Evolutionary conservation across 345 rosid genomes (phyloP).

Genomic region (Murraya paniculata): DNA sequence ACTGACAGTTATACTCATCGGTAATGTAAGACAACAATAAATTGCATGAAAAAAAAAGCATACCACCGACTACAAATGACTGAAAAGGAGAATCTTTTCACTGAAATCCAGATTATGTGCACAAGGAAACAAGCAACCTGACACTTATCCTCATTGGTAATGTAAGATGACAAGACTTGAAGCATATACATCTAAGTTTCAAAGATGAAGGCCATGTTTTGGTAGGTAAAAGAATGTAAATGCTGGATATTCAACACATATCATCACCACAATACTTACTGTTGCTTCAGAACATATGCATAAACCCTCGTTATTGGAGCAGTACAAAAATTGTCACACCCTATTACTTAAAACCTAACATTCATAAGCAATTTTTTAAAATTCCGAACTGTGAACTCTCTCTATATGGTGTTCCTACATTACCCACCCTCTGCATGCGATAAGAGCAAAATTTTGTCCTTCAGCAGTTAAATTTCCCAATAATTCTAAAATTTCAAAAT

Average conservation of each 20-base stretch:
- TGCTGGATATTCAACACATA: background rate
- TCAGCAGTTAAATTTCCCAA: background rate
- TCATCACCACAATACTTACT: background rate
- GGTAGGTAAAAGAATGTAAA: background rate
- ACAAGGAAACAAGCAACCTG: background rate
- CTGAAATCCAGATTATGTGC: background rate
- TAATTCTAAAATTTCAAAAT: background rate
- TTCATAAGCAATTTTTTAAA: too few relatives aligned
- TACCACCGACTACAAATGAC: background rate
- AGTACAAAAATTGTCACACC: background rate
- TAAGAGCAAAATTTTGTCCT: background rate
- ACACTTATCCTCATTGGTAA: background rate
- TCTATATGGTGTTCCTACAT: background rate
- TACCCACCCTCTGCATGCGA: background rate
- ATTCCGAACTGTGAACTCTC: background rate
- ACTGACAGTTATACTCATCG: background rate
- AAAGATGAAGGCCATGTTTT: background rate
- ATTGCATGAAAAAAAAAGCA: background rate
- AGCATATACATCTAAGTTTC: background rate
- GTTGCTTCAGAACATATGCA: background rate
- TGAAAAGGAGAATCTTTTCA: background rate
- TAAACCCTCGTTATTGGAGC: background rate
- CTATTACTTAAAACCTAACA: background rate
- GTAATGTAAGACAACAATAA: background rate
- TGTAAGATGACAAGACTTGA: background rate